A percentile compares a stretch with the other conserved stretches of the same genome.
Conservation (phyloP, 768 basidiomycete species). For the Gyrodon lividus region DNA sequence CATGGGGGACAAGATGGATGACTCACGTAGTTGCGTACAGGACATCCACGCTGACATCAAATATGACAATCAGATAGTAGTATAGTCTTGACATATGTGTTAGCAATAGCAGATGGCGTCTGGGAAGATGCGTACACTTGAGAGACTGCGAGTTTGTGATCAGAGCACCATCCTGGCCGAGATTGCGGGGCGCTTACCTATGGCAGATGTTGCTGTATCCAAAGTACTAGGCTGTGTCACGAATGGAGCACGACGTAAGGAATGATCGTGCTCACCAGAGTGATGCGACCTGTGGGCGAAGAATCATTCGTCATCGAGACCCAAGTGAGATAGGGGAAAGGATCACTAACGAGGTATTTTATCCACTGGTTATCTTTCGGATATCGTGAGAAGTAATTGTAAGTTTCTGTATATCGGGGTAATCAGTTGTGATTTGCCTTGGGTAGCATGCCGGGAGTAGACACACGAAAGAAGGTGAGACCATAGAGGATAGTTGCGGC, state of each 20-base stretch:
- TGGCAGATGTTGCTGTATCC: slow-evolving; percentile 25
- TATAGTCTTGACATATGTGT: slow-evolving; percentile 23
- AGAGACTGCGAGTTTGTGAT: slow-evolving; percentile 18
- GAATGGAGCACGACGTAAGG: not conserved
- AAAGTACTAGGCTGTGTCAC: slow-evolving; percentile 12
- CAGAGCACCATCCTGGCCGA: slow-evolving; percentile 2
- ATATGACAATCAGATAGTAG: slow-evolving; percentile 27
- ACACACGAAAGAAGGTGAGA: slow-evolving; percentile 34
- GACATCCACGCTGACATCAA: slow-evolving; percentile 20
- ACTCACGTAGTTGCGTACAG: slow-evolving; percentile 29
- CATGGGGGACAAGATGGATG: not conserved
- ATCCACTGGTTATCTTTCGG: slow-evolving; percentile 18
- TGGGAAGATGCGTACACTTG: slow-evolving; percentile 20
- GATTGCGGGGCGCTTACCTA: slow-evolving; percentile 17
- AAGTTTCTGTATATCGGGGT: slow-evolving; percentile 16
- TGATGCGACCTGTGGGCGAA: slow-evolving; percentile 16
- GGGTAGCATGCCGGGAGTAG: not conserved
- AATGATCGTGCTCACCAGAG: slow-evolving; percentile 15
- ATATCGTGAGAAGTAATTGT: slow-evolving; percentile 31
- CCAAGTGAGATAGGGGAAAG: not conserved
- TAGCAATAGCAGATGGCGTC: not conserved
- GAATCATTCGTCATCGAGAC: not conserved
- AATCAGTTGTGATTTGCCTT: not conserved
- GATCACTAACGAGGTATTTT: slow-evolving; percentile 20
- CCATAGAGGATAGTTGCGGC: slow-evolving; percentile 29